Conservation (phyloP, 1,284 basidiomycete species). For the Pyrrhoderma noxium region DNA sequence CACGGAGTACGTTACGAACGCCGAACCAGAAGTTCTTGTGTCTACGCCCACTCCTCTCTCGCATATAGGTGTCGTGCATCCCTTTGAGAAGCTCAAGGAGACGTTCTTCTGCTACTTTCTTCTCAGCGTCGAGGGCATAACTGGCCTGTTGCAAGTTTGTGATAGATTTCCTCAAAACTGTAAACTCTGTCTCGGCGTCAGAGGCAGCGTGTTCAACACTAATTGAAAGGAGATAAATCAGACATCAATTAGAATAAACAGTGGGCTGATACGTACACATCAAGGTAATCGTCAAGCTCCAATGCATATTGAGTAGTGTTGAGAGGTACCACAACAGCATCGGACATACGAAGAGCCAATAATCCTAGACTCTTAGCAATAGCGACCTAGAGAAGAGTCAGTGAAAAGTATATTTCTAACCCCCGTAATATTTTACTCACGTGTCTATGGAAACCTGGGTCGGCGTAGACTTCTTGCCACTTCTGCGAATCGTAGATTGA, state of each 20-base stretch:
- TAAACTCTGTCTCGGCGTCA: slow-evolving; percentile 18
- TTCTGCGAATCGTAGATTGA: slow-evolving; percentile 75
- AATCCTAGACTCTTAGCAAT: slow-evolving; percentile 59
- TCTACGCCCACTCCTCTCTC: slow-evolving; percentile 2
- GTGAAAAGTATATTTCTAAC: slow-evolving; percentile 1
- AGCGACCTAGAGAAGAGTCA: slow-evolving; percentile 37
- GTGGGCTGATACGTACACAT: slow-evolving; percentile 32
- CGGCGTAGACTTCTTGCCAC: slow-evolving; percentile 72
- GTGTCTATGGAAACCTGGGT: slow-evolving; percentile 71
- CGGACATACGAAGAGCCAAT: slow-evolving; percentile 52
- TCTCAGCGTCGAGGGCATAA: slow-evolving; percentile 46
- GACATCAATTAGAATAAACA: neutral
- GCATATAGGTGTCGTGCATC: slow-evolving; percentile 27
- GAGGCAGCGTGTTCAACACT: slow-evolving; percentile 29
- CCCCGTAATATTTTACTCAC: slow-evolving; percentile 30
- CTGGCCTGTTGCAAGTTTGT: slow-evolving; percentile 44
- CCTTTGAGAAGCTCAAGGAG: slow-evolving; percentile 31
- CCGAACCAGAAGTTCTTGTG: neutral
- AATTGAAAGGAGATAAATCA: neutral
- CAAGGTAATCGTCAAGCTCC: slow-evolving; percentile 42
- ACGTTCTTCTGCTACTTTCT: slow-evolving; percentile 30
- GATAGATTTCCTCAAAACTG: slow-evolving; percentile 42
- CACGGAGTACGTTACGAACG: neutral
- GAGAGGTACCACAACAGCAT: slow-evolving; percentile 57
- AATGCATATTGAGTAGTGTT: slow-evolving; percentile 70